Percentiles rank a stretch among this genome's conserved stretches.
phyloP scores from a whole-genome alignment of 495 filamentous ascomycete species.

The Aspergillus funiculosus region DNA sequence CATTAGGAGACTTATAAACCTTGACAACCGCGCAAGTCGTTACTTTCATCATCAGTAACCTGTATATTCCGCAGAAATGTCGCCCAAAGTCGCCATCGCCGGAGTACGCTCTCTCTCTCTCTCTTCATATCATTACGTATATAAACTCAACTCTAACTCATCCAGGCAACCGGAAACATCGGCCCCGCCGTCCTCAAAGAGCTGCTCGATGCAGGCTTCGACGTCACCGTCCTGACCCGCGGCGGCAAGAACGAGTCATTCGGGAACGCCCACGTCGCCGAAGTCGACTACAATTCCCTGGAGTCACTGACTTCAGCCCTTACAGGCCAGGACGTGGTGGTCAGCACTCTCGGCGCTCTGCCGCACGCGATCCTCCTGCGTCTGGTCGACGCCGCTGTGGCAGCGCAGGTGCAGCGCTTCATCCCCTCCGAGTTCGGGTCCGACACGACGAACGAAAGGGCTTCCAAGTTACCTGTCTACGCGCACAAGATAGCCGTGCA shows the following conservation, averaged over 20 bases:
- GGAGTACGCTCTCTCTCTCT: slow-evolving; percentile 3
- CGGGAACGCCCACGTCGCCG: slow-evolving; percentile 37
- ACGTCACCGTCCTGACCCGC: slow-evolving; percentile 55
- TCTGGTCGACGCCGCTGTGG: neutral
- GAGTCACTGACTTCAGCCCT: slow-evolving; percentile 40
- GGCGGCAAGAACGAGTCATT: slow-evolving; percentile 30
- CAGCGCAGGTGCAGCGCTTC: neutral
- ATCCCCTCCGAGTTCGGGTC: neutral
- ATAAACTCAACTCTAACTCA: neutral
- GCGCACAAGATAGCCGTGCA: neutral
- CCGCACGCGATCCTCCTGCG: slow-evolving; percentile 28
- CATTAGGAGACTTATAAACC: no score
- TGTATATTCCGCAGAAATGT: no score
- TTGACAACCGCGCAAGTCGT: no score
- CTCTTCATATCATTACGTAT: no score
- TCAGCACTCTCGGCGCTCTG: slow-evolving; percentile 33
- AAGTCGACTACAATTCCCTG: slow-evolving; percentile 52
- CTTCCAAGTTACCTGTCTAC: neutral
- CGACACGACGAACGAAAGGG: neutral
- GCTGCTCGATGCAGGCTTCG: slow-evolving; percentile 50
- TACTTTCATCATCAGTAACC: no score
- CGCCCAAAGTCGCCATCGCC: slow-evolving; percentile 7
- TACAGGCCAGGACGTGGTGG: slow-evolving; percentile 33
- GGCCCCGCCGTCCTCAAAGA: slow-evolving; percentile 51
- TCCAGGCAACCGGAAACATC: slow-evolving; percentile 53